Conservation (phyloP, 257 asterid species). For the Capsicum rhomboideum region DNA sequence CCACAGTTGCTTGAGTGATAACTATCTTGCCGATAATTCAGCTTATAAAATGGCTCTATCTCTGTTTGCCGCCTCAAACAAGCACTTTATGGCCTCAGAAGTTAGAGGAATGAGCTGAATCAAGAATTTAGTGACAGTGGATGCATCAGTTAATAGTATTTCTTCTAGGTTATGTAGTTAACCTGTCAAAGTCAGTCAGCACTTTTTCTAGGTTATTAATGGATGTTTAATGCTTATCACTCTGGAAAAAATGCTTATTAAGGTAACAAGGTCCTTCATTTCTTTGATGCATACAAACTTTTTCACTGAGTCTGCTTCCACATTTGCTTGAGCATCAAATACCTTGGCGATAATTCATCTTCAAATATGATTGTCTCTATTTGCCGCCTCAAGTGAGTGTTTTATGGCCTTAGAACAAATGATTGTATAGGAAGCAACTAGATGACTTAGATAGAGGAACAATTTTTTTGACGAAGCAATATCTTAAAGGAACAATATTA, state of each 20-base stretch:
- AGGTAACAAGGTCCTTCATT: background rate
- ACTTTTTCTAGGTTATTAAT: background rate
- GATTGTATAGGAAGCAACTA: background rate
- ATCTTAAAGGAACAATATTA: no score
- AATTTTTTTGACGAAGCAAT: no score
- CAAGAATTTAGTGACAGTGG: background rate
- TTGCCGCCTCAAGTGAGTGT: background rate
- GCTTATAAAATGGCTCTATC: background rate
- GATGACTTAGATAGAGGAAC: background rate
- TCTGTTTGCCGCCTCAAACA: background rate
- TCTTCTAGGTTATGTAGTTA: background rate
- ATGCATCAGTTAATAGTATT: background rate
- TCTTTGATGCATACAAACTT: background rate
- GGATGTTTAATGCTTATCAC: background rate
- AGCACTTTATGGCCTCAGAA: background rate
- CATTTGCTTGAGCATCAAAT: background rate
- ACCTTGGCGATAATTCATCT: background rate
- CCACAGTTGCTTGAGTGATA: background rate
- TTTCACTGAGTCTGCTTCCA: background rate
- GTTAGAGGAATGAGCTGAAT: no score
- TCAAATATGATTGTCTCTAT: background rate
- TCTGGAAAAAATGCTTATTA: background rate
- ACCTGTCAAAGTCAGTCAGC: background rate
- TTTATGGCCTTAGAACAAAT: background rate
- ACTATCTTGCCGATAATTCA: background rate